Conservation (phyloP, 352 stramenopile species). For the Pythium oligandrum region DNA sequence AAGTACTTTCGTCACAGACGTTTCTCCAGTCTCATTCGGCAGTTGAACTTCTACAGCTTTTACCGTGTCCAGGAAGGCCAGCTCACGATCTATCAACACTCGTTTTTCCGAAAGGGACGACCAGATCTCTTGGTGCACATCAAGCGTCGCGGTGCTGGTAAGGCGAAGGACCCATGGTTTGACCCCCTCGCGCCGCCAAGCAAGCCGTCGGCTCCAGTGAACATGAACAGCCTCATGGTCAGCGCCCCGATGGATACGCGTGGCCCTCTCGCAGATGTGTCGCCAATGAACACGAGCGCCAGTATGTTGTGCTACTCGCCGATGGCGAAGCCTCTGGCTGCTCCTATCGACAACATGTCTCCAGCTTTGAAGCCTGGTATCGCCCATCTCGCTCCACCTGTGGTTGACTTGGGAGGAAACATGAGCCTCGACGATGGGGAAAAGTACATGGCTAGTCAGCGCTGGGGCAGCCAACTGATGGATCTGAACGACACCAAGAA, state of each 20-base stretch:
- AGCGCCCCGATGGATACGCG: constrained; percentile 2
- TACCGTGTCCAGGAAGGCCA: constrained; percentile 86
- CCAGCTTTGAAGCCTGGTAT: constrained; percentile 72
- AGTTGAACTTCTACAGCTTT: constrained; percentile 92
- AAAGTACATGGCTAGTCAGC: constrained; percentile 19
- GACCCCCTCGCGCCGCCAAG: constrained; percentile 37
- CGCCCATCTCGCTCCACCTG: constrained; percentile 38
- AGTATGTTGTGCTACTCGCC: constrained; percentile 66
- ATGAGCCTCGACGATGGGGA: constrained; percentile 22
- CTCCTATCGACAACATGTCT: constrained; percentile 79
- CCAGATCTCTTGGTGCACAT: constrained; percentile 81
- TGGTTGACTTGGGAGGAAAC: constrained; percentile 50
- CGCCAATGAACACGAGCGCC: constrained; percentile 19
- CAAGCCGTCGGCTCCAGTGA: constrained; percentile 10
- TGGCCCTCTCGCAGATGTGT: constrained; percentile 13
- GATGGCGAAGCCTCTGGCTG: constrained; percentile 63
- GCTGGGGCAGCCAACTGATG: constrained; percentile 31
- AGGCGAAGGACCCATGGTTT: constrained; percentile 84
- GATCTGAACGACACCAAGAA: constrained; percentile 14
- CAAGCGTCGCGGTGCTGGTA: constrained; percentile 75
- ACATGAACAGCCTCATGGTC: constrained; percentile 5
- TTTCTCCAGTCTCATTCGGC: constrained; percentile 86
- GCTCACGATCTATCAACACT: constrained; percentile 84
- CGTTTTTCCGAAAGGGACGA: constrained; percentile 77
- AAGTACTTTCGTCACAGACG: constrained; percentile 90